Conservation (phyloP, 768 basidiomycete species). For the Mycena olivaceomarginata region DNA sequence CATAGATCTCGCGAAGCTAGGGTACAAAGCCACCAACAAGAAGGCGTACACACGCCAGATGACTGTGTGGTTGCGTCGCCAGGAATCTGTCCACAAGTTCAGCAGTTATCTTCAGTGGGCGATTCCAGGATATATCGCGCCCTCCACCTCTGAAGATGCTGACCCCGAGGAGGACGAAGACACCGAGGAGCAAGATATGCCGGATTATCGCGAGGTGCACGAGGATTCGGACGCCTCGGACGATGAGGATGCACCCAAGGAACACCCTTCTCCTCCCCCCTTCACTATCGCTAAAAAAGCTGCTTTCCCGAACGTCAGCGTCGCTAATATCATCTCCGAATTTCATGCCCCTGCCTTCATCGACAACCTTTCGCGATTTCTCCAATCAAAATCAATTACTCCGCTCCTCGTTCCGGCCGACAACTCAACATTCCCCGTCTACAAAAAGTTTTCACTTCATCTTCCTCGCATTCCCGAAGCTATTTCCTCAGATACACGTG, state of each 20-base stretch:
- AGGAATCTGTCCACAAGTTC: conserved; percentile 47
- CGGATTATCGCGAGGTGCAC: too few relatives aligned
- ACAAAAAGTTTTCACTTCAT: neutral
- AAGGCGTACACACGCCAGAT: conserved; percentile 55
- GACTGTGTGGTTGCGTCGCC: conserved; percentile 56
- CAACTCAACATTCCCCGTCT: neutral
- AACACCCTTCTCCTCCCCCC: too few relatives aligned
- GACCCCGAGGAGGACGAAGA: too few relatives aligned
- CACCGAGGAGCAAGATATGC: too few relatives aligned
- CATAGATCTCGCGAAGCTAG: conserved; percentile 2
- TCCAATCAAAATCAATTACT: neutral
- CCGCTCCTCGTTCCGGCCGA: neutral
- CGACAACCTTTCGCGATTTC: neutral
- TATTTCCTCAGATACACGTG: too few relatives aligned
- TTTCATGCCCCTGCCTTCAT: neutral
- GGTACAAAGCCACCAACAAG: conserved; percentile 48
- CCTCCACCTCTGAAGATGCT: too few relatives aligned
- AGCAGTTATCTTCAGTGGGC: conserved; percentile 21
- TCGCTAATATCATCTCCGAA: neutral
- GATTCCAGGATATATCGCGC: conserved; percentile 11
- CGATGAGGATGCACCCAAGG: too few relatives aligned
- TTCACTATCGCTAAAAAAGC: too few relatives aligned
- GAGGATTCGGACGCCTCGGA: too few relatives aligned
- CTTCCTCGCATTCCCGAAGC: neutral
- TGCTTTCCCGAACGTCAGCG: too few relatives aligned